phyloP scores from a whole-genome alignment of 2,329 filamentous ascomycete species.

The Trichophyton verrucosum region DNA sequence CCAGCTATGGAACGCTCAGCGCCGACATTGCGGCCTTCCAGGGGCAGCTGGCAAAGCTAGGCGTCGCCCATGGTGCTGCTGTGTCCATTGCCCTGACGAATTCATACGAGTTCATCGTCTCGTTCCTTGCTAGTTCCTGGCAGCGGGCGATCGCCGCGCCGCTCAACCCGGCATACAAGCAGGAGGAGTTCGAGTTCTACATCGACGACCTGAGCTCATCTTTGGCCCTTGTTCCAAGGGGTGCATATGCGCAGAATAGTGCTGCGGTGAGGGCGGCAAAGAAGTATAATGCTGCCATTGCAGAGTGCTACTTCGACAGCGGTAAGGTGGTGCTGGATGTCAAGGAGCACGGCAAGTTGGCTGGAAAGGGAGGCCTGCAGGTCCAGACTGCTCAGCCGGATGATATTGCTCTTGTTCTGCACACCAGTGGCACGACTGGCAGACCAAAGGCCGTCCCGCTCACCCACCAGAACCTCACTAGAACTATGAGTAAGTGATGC shows the following conservation, averaged over 20 bases:
- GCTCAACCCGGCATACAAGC: conserved; percentile 80
- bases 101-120: conserved; percentile 77
- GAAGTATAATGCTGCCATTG: conserved; percentile 71
- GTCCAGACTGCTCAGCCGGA: conserved; percentile 53
- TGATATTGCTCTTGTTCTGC: conserved; percentile 68
- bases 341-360: conserved; percentile 60
- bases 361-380: conserved; percentile 36
- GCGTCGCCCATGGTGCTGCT: conserved; percentile 54
- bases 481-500: conserved; percentile 56
- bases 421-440: conserved; percentile 76
- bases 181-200: conserved; percentile 84
- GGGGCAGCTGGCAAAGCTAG: conserved; percentile 61
- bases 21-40: conserved; percentile 60
- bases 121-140: conserved; percentile 75
- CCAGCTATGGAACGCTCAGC: conserved; percentile 57
- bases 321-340: conserved; percentile 62
- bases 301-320: conserved; percentile 71
- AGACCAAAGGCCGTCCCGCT: conserved; percentile 75
- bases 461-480: conserved; percentile 66
- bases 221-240: conserved; percentile 61
- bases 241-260: conserved; percentile 52
- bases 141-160: conserved; percentile 74
- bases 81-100: conserved; percentile 77
- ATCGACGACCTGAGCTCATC: conserved; percentile 76
- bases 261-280: conserved; percentile 64